phyloP scores from a whole-genome alignment of 129 eudicot species.

The Cynara cardunculus region DNA sequence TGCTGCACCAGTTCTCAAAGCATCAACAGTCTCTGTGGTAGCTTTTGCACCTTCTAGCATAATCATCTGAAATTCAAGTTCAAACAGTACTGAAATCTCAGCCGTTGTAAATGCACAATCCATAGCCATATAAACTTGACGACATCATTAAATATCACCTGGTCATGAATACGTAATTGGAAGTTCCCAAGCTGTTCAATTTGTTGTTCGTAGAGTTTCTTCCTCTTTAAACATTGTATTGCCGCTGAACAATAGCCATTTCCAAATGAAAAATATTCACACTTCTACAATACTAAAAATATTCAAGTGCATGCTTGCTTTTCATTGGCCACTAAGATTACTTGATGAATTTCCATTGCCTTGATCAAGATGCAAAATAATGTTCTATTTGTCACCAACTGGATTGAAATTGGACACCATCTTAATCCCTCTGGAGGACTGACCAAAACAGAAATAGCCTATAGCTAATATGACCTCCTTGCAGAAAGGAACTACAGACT shows the following conservation, averaged over 20 bases:
- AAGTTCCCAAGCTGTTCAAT: slow-evolving; percentile 43
- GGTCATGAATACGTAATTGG: slow-evolving; percentile 41
- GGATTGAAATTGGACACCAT: neutral
- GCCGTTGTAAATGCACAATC: neutral
- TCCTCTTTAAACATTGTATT: slow-evolving; percentile 43
- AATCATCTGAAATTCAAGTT: slow-evolving; percentile 31
- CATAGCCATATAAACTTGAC: neutral
- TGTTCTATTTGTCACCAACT: neutral
- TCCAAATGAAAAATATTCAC: neutral
- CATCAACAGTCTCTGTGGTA: slow-evolving; percentile 42
- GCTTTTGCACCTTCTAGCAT: slow-evolving; percentile 44
- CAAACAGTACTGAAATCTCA: neutral
- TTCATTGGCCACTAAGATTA: neutral
- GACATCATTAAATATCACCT: slow-evolving; percentile 14
- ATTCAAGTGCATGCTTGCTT: neutral
- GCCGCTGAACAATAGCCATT: slow-evolving; percentile 28
- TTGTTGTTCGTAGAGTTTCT: slow-evolving; percentile 38
- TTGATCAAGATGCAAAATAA: neutral
- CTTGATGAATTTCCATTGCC: neutral
- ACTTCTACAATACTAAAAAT: neutral
- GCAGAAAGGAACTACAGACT: neutral
- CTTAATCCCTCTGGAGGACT: neutral
- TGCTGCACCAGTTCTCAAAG: slow-evolving; percentile 40
- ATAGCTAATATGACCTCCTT: neutral
- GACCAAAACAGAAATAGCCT: neutral